Conservation (phyloP, 2,329 filamentous ascomycete genomes). For the Alternaria ventricosa region DNA sequence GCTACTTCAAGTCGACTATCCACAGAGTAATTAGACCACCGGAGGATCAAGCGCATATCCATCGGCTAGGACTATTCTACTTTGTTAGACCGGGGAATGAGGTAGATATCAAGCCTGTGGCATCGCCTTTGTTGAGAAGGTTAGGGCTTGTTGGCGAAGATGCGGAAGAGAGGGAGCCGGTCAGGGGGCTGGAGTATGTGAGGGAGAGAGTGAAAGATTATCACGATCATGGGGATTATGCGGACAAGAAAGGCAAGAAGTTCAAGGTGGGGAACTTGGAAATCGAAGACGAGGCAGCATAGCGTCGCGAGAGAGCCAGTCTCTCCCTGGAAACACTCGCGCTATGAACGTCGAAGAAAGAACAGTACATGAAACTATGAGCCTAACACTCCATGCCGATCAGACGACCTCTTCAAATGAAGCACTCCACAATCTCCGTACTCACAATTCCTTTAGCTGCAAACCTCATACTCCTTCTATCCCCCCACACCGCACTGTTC, state of each 20-base stretch:
- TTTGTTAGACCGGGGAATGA: conserved; percentile 51
- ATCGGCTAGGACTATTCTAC: conserved; percentile 51
- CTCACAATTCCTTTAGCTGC: neutral
- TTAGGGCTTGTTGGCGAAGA: conserved; percentile 32
- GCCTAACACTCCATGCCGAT: neutral
- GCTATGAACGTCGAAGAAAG: neutral
- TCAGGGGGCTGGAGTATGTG: conserved; percentile 52
- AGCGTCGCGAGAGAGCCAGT: neutral
- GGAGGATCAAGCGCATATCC: conserved; percentile 45
- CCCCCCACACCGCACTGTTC: neutral
- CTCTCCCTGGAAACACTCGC: neutral
- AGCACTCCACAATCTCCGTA: neutral
- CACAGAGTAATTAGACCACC: conserved; percentile 60
- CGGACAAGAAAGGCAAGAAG: conserved; percentile 49
- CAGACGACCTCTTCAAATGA: neutral
- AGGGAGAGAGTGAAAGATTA: conserved; percentile 52
- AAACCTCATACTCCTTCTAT: neutral
- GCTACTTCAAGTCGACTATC: conserved; percentile 58
- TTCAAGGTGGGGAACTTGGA: conserved; percentile 51
- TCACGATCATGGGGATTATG: conserved; percentile 50
- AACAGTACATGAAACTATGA: neutral
- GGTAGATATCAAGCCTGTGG: conserved; percentile 46
- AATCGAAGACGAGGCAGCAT: conserved; percentile 50
- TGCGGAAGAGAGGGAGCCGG: conserved; percentile 31
- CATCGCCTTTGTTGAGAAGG: conserved; percentile 44